Percentiles rank a stretch among this genome's conserved stretches.
Evolutionary conservation across 225 moss, liverwort and hornwort species (phyloP).

Genomic region (Pleurozium schreberi): DNA sequence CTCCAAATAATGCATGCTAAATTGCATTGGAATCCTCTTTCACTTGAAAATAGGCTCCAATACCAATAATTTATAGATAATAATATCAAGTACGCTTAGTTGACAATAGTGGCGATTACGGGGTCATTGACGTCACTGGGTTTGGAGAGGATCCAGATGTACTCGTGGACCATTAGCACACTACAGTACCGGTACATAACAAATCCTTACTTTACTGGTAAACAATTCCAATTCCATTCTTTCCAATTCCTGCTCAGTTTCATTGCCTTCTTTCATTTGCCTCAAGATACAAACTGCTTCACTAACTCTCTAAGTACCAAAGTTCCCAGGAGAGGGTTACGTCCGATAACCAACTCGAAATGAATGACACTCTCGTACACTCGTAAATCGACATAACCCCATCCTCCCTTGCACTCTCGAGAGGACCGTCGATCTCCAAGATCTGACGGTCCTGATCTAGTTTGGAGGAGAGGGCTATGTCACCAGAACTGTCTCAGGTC

Average conservation of each 20-base stretch:
- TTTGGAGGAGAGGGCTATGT: background rate
- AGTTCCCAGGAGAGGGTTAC: background rate
- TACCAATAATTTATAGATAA: background rate
- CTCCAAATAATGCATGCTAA: background rate
- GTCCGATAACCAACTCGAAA: background rate
- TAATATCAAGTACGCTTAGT: background rate
- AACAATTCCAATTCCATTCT: background rate
- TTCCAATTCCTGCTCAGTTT: background rate
- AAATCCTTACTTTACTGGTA: too few relatives aligned
- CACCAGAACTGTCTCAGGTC: background rate
- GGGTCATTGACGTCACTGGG: background rate
- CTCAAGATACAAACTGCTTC: background rate
- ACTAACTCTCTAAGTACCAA: background rate
- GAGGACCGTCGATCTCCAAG: background rate
- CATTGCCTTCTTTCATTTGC: background rate
- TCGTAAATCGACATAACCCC: background rate
- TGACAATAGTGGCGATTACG: background rate
- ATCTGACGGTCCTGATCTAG: background rate
- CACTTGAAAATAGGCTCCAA: background rate
- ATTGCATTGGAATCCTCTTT: background rate
- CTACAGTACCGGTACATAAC: too few relatives aligned
- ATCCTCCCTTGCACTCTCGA: background rate
- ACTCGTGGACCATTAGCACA: background rate
- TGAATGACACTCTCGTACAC: background rate
- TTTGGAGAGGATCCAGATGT: background rate